These are phyloP conservation scores for Alnus rubra DNA, from an alignment of 306 rosid species.

Conservation along the genomic window DNA sequence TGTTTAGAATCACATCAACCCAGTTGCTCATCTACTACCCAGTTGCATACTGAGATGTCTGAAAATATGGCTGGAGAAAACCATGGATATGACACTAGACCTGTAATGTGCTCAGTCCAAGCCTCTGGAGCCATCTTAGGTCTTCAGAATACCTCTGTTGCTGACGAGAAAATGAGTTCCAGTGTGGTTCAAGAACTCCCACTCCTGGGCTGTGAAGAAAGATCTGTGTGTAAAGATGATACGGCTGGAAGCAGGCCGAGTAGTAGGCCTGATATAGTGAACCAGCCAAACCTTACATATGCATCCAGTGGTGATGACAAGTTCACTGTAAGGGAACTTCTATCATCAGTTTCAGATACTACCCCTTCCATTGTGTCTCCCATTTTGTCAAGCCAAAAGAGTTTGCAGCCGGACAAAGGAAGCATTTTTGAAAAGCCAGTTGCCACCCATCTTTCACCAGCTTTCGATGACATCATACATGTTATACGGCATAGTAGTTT, in stretches of 20 bases:
- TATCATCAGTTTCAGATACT: constrained; percentile 55
- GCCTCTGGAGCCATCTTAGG: constrained; percentile 35
- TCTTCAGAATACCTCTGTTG: constrained; percentile 42
- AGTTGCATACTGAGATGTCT: constrained; percentile 43
- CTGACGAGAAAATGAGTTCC: constrained; percentile 27
- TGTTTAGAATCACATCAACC: constrained; percentile 41
- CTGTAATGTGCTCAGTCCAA: constrained; percentile 31
- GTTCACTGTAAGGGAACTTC: constrained; percentile 71
- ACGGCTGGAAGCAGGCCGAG: constrained; percentile 35
- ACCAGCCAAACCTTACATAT: constrained; percentile 33
- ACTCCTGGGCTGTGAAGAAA: constrained; percentile 43
- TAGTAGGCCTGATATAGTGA: constrained; percentile 31
- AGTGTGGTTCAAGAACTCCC: constrained; percentile 37
- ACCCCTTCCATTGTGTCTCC: constrained; percentile 39
- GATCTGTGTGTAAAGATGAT: constrained; percentile 39
- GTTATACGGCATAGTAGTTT: constrained; percentile 97
- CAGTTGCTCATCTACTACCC: constrained; percentile 35
- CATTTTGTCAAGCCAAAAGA: constrained; percentile 46
- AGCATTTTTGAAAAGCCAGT: constrained; percentile 50
- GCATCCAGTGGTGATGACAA: constrained; percentile 68
- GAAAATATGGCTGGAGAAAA: constrained; percentile 36
- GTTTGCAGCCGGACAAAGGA: constrained; percentile 54
- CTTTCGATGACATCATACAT: constrained; percentile 91
- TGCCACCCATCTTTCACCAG: constrained; percentile 72
- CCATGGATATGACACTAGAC: constrained; percentile 34